Evolutionary conservation across 2,329 filamentous ascomycete genomes (phyloP).

Genomic region (Stemphylium lycopersici): DNA sequence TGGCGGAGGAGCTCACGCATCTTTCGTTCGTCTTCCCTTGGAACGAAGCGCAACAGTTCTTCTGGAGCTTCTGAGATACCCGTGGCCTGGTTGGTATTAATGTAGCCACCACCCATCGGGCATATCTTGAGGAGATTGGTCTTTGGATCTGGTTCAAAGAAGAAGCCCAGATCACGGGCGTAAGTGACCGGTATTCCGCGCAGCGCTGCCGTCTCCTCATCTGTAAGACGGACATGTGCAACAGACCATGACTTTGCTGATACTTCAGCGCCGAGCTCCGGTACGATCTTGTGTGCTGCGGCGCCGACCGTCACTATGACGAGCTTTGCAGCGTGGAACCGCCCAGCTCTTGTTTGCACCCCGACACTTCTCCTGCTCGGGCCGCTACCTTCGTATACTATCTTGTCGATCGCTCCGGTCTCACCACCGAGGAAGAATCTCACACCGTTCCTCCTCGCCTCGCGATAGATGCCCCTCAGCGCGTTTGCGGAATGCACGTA

Average conservation of each 20-base stretch:
- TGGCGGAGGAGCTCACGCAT: slow-evolving; percentile 59
- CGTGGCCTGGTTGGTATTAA: slow-evolving; percentile 55
- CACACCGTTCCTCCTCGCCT: too few relatives aligned
- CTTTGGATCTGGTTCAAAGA: slow-evolving; percentile 67
- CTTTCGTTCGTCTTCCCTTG: slow-evolving; percentile 49
- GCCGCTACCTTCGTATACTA: too few relatives aligned
- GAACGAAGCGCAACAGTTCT: too few relatives aligned
- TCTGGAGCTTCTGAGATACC: slow-evolving; percentile 41
- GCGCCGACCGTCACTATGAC: slow-evolving; percentile 63
- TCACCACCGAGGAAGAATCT: too few relatives aligned
- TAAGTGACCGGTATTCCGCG: slow-evolving; percentile 67
- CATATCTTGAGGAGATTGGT: slow-evolving; percentile 67
- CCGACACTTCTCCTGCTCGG: slow-evolving; percentile 31
- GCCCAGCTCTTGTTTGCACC: too few relatives aligned
- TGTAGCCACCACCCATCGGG: slow-evolving; percentile 63
- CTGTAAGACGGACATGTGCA: slow-evolving; percentile 63
- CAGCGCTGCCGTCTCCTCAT: slow-evolving; percentile 60
- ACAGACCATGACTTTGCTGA: slow-evolving; percentile 65
- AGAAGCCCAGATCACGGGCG: slow-evolving; percentile 67
- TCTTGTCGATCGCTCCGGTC: too few relatives aligned
- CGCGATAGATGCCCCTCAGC: too few relatives aligned
- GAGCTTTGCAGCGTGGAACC: slow-evolving; percentile 34
- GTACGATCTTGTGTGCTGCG: slow-evolving; percentile 55
- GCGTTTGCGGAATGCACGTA: too few relatives aligned
- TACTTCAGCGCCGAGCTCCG: slow-evolving; percentile 57